Evolutionary conservation across 2,329 filamentous ascomycete genomes (phyloP).

Genomic region (Thielaviopsis populi): DNA sequence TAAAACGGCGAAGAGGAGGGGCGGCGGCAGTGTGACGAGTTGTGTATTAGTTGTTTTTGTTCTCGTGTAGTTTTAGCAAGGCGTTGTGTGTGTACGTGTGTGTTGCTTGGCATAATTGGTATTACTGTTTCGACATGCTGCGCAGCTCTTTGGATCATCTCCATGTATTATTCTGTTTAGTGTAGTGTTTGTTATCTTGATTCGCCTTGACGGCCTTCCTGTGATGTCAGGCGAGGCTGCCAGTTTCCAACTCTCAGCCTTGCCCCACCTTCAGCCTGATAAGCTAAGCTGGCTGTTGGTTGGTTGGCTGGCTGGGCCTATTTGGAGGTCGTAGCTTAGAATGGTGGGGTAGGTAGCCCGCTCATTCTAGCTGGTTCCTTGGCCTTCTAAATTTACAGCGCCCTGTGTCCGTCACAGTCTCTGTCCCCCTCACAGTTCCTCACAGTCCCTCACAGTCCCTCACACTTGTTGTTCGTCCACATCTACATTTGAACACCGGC

Average conservation of each 20-base stretch:
- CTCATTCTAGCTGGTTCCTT: conserved; percentile 5
- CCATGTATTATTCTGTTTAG: not conserved
- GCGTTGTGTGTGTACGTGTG: conserved; percentile 7
- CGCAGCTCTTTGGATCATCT: no score
- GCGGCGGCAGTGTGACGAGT: not conserved
- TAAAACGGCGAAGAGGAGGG: conserved; percentile 20
- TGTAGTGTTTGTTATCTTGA: not conserved
- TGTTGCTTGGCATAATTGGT: not conserved
- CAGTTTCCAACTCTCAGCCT: not conserved
- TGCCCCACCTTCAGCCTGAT: not conserved
- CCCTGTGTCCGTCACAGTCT: no score
- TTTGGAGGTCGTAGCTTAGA: not conserved
- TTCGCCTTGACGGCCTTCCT: not conserved
- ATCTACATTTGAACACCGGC: not conserved
- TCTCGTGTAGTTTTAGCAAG: conserved; percentile 7
- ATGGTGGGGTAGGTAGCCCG: not conserved
- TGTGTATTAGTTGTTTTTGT: conserved; percentile 3
- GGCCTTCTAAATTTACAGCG: conserved; percentile 7
- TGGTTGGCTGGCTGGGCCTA: not conserved
- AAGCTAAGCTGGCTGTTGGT: no score
- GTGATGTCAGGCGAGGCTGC: conserved; percentile 8
- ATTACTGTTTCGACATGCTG: not conserved
- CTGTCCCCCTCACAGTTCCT: not conserved
- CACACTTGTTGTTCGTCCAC: not conserved
- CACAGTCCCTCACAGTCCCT: no score